Base-by-base conservation (phyloP, 2,329 filamentous ascomycete genomes). In the Fusarium acutatum region DNA sequence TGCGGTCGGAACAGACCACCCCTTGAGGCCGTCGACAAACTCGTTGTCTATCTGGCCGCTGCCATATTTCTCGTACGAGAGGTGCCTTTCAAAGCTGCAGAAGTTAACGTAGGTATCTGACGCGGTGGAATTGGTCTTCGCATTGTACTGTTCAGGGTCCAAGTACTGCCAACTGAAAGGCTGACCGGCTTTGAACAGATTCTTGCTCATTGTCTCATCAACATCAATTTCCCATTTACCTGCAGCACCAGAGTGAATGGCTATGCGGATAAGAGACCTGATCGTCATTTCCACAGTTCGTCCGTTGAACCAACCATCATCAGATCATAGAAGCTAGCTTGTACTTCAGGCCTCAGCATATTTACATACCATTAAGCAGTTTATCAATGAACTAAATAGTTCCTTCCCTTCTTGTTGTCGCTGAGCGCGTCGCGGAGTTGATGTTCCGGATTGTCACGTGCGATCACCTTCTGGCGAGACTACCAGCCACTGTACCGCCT, bases 381-480 rank as follows among this genome's bases (percentile, higher is more conserved):
- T 20, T 38, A 4, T 38, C 18, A 38, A 38, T 38, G 9, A 20
- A 20, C 18, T 6, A 20, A 7, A 20, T 38, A 20, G 46, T 60
- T 60, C 46, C 35, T 54, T 41, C 46, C 46, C 46, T 52, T 32
- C 34, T 8, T 34, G 32, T 20, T 30, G 20, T 37, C 12, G 32
- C 15, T 37, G 0, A 24, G 17, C 15, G 3, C 5, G 24, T 6
- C 13, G 18, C 28, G n/a, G 35, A 53, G 47, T 54, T 40, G 47
- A 54, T n/a, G 8, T 3, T 53, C 44, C 28, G 11, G 28, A 28
- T 6, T 10, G 15, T 59, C 58, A 60, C 46, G 46, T 60, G 46
- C 11, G 0, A 2, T 4, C 24, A 17, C 1, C 4, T 13, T 26
- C 5, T 38, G 34, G 3, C 11, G 7, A 12, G 14, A 10, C 9